These are phyloP conservation scores for Ophiostoma novo-ulmi DNA, from an alignment of 2,329 filamentous ascomycete genomes.

Conservation along the genomic window DNA sequence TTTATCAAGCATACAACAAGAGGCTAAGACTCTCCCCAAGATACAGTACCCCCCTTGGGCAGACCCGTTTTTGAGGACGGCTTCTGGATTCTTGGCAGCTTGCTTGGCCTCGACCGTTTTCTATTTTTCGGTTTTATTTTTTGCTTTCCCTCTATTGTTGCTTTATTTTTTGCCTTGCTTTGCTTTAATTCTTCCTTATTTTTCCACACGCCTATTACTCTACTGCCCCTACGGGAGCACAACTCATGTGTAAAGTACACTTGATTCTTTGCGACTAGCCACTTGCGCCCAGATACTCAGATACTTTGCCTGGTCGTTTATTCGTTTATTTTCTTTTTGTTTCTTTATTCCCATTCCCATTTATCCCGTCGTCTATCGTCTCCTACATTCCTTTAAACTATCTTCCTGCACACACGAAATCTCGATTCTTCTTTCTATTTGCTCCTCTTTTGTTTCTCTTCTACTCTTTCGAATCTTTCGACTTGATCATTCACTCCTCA, in stretches of 20 bases:
- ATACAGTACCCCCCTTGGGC: neutral
- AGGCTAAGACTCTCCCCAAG: neutral
- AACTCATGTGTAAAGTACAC: neutral
- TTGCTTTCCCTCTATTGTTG: neutral
- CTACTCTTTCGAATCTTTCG: neutral
- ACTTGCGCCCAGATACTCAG: neutral
- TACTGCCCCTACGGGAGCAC: conserved; percentile 8
- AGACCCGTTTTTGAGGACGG: conserved; percentile 18
- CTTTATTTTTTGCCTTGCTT: neutral
- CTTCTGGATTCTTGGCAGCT: conserved; percentile 24
- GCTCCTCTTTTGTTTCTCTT: neutral
- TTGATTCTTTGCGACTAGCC: neutral
- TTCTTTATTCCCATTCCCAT: conserved; percentile 10
- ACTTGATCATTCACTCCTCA: neutral
- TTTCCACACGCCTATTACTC: conserved; percentile 11
- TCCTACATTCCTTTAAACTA: conserved; percentile 9
- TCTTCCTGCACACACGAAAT: conserved; percentile 10
- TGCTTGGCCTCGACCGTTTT: conserved; percentile 17
- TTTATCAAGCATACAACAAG: neutral
- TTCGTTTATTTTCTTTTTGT: conserved; percentile 12
- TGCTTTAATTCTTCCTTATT: neutral
- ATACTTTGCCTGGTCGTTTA: neutral
- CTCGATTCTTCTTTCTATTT: neutral
- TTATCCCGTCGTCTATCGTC: neutral
- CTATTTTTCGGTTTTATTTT: neutral